These are phyloP conservation scores for Pleurotus sapidus DNA, from an alignment of 768 basidiomycete genomes.

Conservation along the genomic window DNA sequence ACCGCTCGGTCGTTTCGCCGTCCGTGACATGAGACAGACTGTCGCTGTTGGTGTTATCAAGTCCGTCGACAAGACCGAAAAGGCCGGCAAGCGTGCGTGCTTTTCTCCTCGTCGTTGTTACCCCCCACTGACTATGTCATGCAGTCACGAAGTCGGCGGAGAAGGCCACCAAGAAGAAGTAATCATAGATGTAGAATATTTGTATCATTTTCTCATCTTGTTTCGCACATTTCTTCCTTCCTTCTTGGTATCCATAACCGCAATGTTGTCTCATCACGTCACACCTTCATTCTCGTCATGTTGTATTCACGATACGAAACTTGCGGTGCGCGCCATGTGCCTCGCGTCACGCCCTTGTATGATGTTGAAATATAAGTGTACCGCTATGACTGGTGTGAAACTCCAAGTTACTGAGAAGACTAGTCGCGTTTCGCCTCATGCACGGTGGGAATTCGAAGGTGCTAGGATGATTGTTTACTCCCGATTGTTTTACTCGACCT, in stretches of 20 bases:
- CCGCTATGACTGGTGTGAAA: not conserved
- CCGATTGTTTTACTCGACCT: too few relatives aligned
- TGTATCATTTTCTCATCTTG: slow-evolving; percentile 57
- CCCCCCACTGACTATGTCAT: not conserved
- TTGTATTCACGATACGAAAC: slow-evolving; percentile 42
- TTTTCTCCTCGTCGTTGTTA: not conserved
- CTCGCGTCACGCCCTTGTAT: slow-evolving; percentile 9
- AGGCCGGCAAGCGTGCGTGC: slow-evolving; percentile 77
- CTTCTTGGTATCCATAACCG: slow-evolving; percentile 35
- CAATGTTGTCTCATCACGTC: slow-evolving; percentile 15
- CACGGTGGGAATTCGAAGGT: too few relatives aligned
- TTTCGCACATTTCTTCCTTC: slow-evolving; percentile 42
- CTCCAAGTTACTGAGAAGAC: too few relatives aligned
- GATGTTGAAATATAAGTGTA: slow-evolving; percentile 10
- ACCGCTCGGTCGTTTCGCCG: slow-evolving; percentile 98
- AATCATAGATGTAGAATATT: slow-evolving; percentile 74
- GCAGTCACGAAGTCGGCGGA: slow-evolving; percentile 92
- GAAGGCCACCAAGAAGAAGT: slow-evolving; percentile 96
- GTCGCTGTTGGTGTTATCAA: slow-evolving; percentile 99
- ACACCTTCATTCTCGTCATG: slow-evolving; percentile 32
- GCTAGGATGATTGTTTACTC: too few relatives aligned
- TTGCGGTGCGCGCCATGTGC: slow-evolving; percentile 6
- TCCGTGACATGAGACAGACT: slow-evolving; percentile 99
- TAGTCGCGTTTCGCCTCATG: too few relatives aligned
- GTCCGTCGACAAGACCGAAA: slow-evolving; percentile 93